Evolutionary conservation across 768 basidiomycete genomes (phyloP).

Genomic region (Suillus luteus): DNA sequence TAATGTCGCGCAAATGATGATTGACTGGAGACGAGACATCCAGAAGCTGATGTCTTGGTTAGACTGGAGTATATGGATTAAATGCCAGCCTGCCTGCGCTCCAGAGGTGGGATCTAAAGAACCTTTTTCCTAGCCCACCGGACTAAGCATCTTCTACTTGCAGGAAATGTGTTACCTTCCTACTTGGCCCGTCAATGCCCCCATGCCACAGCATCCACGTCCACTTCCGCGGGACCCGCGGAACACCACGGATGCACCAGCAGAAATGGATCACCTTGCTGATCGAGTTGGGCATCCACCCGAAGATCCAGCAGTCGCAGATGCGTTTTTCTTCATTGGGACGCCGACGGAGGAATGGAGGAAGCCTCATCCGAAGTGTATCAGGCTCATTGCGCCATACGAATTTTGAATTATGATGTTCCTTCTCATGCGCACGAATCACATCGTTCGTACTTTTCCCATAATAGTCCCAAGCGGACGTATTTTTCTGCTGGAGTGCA

Average conservation of each 20-base stretch:
- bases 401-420: background rate
- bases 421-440: background rate
- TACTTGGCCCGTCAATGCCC: slow-evolving; percentile 23
- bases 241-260: background rate
- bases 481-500: background rate
- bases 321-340: background rate
- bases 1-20: slow-evolving; percentile 9
- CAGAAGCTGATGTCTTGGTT: slow-evolving; percentile 23
- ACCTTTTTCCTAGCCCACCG: background rate
- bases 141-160: background rate
- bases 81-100: slow-evolving; percentile 20
- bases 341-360: slow-evolving; percentile 20
- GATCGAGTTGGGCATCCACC: background rate
- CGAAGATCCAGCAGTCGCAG: background rate
- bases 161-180: slow-evolving; percentile 33
- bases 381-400: slow-evolving; percentile 18
- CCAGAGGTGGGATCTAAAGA: slow-evolving; percentile 16
- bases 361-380: slow-evolving; percentile 25
- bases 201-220: background rate
- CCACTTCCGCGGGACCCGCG: background rate
- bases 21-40: slow-evolving; percentile 16
- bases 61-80: slow-evolving; percentile 28
- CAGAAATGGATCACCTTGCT: background rate
- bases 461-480: background rate
- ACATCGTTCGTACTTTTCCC: background rate